Percentiles rank a stretch among this genome's conserved stretches.
phyloP scores from a whole-genome alignment of 768 basidiomycete species.

The Podaxis sp. region DNA sequence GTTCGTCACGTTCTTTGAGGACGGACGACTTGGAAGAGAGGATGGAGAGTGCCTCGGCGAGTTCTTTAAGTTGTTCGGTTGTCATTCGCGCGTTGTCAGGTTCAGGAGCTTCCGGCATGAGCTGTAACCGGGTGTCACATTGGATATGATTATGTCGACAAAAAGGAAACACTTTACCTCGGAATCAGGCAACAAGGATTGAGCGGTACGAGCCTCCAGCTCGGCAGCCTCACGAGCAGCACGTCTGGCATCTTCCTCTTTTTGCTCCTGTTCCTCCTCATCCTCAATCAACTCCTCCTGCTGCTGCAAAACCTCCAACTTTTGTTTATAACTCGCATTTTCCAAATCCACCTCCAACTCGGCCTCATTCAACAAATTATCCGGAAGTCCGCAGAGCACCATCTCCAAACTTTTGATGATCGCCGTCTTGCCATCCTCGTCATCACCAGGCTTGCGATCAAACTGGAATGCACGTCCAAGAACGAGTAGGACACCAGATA shows the following conservation, averaged over 20 bases:
- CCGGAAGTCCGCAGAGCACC: constrained; percentile 88
- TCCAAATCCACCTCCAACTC: constrained; percentile 95
- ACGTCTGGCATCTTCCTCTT: constrained; percentile 88
- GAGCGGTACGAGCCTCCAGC: constrained; percentile 71
- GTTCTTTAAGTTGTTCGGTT: constrained; percentile 89
- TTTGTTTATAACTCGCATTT: constrained; percentile 94
- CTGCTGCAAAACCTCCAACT: constrained; percentile 94
- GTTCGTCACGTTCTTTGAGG: constrained; percentile 91
- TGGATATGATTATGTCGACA: neutral
- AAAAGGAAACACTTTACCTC: constrained; percentile 48
- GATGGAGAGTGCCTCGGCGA: constrained; percentile 86
- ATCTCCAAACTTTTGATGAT: constrained; percentile 82
- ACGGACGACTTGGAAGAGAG: constrained; percentile 93
- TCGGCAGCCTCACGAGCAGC: constrained; percentile 80
- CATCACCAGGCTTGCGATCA: constrained; percentile 67
- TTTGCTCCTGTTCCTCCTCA: constrained; percentile 96
- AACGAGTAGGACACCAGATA: constrained; percentile 91
- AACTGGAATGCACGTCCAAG: constrained; percentile 95
- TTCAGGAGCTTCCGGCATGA: constrained; percentile 55
- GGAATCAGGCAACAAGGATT: constrained; percentile 82
- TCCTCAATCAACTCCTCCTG: constrained; percentile 99
- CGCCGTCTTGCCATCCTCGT: constrained; percentile 78
- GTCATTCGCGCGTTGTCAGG: constrained; percentile 92
- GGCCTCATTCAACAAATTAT: constrained; percentile 96
- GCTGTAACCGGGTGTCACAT: constrained; percentile 29